Evolutionary conservation across 140 eudicot species (phyloP), one percentile per base, ranked within the genome.

Genomic region (Artemisia princeps): DNA sequence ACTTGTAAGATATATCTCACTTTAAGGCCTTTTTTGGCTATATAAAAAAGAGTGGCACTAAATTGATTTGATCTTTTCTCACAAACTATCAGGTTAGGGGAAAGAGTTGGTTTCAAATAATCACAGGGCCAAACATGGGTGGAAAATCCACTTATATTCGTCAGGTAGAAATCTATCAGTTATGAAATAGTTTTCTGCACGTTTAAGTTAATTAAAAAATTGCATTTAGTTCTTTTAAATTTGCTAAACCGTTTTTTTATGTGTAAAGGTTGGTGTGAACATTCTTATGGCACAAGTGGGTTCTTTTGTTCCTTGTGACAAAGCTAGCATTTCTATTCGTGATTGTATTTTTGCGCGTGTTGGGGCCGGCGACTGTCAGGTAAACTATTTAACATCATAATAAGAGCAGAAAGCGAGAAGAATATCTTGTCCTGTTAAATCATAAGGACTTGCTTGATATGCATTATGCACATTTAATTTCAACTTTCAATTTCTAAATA

Each of bases 301-400:
- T 65, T 92, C 84, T 7, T 92, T 92, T 76, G 96, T 92, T 72
- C 95, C 98, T 59, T 92, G 98, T 71, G 88, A 83, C 75, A 88
- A 71, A 30, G 98, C 98, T 64, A 78, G 65, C 72, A 82, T 92
- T 69, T 92, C 98, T 77, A 75, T 92, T 26, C 95, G 98, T 64
- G 96, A 92, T 79, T 92, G 96, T 76, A 88, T 92, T 55, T 92
- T 92, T 77, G 95, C 96, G 72, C 98, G 98, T 67, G 98, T 92
- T 20, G 98, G 98, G 70, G 98, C 98, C 70, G 98, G 98, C 62
- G 98, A 92, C 66, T 92, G 96, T 75, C 98, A 92, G 88, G 98
- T 92, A 65, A 73, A 71, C 64, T 15, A 4, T 53, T 13, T 10
- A 3, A 37, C 15, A 10, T 37, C 44, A 37, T 0, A 5, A 37